Conservation (phyloP, 2,329 filamentous ascomycete species). For the Fusarium bulbicola region DNA sequence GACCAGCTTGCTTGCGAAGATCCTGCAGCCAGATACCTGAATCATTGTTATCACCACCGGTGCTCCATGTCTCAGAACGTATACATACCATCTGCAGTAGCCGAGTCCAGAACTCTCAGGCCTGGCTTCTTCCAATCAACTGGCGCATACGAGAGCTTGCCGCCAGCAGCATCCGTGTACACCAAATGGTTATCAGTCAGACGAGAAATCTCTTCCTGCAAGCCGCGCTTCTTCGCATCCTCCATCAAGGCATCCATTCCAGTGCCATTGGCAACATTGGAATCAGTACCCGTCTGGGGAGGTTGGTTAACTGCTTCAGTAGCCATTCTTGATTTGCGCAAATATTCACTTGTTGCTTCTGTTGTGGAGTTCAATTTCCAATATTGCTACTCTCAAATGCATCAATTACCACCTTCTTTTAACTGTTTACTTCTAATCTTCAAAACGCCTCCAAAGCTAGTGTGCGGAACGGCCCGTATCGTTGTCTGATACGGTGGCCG, state of each 20-base stretch:
- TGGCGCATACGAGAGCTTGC: background rate
- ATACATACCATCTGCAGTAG: background rate
- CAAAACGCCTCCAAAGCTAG: background rate
- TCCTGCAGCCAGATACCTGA: background rate
- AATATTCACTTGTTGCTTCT: background rate
- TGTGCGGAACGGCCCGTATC: background rate
- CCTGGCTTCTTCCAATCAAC: conserved; percentile 2
- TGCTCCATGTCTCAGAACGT: fast-evolving
- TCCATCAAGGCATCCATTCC: conserved; percentile 4
- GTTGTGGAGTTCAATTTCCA: background rate
- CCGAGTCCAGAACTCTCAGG: background rate
- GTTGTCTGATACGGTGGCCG: background rate
- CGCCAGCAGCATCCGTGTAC: background rate
- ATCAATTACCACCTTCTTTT: background rate
- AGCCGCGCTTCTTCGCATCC: background rate
- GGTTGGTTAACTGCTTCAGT: background rate
- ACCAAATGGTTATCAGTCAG: background rate
- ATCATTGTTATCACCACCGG: fast-evolving
- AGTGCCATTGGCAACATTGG: conserved; percentile 1
- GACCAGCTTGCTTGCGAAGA: background rate
- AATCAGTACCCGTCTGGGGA: background rate
- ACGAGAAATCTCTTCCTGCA: background rate
- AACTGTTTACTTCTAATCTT: background rate
- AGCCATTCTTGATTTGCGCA: background rate
- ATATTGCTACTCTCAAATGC: background rate